Conservation (phyloP, 1,284 basidiomycete genomes). For the Peniophora sp. region DNA sequence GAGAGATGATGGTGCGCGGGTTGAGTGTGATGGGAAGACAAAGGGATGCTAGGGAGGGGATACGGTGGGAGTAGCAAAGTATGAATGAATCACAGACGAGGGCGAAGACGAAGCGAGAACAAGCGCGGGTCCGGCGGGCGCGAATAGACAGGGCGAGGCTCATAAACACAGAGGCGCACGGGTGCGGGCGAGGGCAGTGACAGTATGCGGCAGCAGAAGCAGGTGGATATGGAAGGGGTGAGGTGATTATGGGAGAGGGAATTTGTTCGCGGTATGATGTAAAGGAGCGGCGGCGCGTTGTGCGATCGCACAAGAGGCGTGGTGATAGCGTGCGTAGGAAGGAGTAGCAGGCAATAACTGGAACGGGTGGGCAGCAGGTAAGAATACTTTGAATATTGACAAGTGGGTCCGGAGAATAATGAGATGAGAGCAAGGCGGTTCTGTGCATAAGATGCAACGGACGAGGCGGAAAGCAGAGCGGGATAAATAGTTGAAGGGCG, state of each 20-base stretch:
- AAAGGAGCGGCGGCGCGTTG: background rate
- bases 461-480: background rate
- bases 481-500: slow-evolving; percentile 10
- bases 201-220: background rate
- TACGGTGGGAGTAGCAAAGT: slow-evolving; percentile 7
- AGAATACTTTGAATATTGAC: background rate
- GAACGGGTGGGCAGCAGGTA: no score
- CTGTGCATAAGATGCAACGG: background rate
- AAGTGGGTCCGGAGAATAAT: background rate
- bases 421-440: slow-evolving; percentile 1
- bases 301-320: background rate
- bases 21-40: background rate
- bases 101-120: slow-evolving; percentile 6
- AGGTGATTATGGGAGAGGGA: background rate
- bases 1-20: background rate
- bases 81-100: background rate
- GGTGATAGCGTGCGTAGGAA: background rate
- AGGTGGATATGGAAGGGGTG: background rate
- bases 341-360: background rate
- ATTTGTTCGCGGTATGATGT: no score
- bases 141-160: slow-evolving; percentile 1
- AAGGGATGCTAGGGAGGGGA: slow-evolving; percentile 13
- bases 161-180: background rate
- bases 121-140: no score
- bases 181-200: background rate